A percentile compares a stretch with the other conserved stretches of the same genome.
Conservation (phyloP, 768 basidiomycete species). For the Panaeolus papilionaceus region DNA sequence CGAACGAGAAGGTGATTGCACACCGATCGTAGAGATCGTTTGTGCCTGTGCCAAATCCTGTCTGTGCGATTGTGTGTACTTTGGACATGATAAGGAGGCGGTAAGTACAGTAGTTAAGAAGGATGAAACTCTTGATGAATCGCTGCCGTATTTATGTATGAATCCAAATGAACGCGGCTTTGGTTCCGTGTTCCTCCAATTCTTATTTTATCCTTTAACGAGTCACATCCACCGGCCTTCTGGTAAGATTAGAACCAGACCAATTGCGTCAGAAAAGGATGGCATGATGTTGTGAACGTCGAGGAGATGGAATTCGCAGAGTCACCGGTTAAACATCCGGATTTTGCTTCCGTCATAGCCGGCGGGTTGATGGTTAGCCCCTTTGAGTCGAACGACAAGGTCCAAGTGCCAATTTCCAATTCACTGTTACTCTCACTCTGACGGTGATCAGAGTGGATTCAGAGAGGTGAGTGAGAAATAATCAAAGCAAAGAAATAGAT, state of each 20-base stretch:
- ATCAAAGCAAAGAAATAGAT: background rate
- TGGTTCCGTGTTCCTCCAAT: background rate
- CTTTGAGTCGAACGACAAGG: background rate
- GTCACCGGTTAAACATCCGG: constrained; percentile 2
- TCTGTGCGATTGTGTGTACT: constrained; percentile 70
- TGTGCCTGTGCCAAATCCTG: constrained; percentile 80
- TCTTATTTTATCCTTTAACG: background rate
- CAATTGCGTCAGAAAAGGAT: background rate
- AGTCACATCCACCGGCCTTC: background rate
- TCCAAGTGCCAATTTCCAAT: background rate
- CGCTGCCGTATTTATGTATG: background rate
- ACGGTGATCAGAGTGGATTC: background rate
- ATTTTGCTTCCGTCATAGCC: constrained; percentile 10
- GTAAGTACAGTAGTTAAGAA: constrained; percentile 12
- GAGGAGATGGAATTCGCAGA: background rate
- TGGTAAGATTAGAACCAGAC: background rate
- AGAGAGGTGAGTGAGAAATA: background rate
- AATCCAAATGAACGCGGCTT: background rate
- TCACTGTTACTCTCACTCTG: background rate
- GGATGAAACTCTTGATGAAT: background rate
- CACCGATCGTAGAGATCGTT: constrained; percentile 87
- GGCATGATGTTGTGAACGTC: background rate
- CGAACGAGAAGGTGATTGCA: too few relatives aligned
- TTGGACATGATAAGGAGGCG: constrained; percentile 18
- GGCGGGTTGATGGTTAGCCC: background rate